Evolutionary conservation across 108 stramenopile genomes (phyloP).

Genomic region (Aurantiochytrium sp.): DNA sequence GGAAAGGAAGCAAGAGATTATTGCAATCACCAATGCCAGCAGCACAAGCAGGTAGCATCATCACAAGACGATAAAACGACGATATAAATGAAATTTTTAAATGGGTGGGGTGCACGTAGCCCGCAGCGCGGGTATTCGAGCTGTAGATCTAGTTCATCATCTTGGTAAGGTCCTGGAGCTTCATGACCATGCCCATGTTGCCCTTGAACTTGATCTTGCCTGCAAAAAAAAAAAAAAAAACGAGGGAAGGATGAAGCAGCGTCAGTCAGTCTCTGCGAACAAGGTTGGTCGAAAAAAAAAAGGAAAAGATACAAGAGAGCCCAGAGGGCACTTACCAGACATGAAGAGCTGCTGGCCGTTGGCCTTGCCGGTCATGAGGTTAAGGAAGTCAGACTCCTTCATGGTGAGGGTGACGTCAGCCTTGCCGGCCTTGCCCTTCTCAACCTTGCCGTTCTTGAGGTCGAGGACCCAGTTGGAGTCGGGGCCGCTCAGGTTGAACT

Average conservation of each 20-base stretch:
- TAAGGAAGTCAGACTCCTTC: neutral
- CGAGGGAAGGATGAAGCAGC: no score
- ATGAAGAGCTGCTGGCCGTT: slow-evolving; percentile 11
- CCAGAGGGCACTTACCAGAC: neutral
- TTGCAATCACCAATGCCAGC: no score
- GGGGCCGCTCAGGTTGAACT: slow-evolving; percentile 14
- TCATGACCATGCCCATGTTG: slow-evolving; percentile 20
- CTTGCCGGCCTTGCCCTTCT: slow-evolving; percentile 19
- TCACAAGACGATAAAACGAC: no score
- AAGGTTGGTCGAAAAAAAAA: no score
- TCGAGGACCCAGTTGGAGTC: neutral
- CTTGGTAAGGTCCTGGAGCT: neutral
- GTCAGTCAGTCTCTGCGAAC: no score
- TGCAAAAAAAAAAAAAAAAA: no score
- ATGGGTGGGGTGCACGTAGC: no score
- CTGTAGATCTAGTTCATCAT: neutral
- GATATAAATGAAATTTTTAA: no score
- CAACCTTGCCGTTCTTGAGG: slow-evolving; percentile 18
- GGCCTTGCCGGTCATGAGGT: neutral
- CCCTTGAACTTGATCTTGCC: slow-evolving; percentile 21
- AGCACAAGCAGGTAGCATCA: no score
- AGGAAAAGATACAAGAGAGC: no score
- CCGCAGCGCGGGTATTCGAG: no score
- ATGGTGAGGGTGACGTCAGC: slow-evolving; percentile 10
- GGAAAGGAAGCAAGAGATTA: no score